A percentile compares a stretch with the other conserved stretches of the same genome.
phyloP scores from a whole-genome alignment of 768 basidiomycete species.

The Hericium rajendrae region DNA sequence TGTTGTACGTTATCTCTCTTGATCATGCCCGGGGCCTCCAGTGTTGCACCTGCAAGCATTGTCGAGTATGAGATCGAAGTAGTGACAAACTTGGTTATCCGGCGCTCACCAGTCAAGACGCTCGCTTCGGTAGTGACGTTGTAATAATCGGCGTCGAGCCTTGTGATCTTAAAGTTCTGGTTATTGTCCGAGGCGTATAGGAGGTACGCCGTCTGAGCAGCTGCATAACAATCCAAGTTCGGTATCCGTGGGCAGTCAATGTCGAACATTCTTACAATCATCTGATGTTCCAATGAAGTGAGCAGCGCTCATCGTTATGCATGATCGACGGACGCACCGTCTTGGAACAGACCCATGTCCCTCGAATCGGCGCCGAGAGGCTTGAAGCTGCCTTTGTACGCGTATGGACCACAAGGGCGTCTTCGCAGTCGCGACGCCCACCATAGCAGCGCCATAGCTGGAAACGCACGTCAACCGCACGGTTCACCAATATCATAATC shows the following conservation, averaged over 20 bases:
- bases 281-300: not conserved
- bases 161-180: slow-evolving; percentile 58
- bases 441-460: slow-evolving; percentile 56
- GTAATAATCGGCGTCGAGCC: slow-evolving; percentile 48
- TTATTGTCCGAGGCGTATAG: slow-evolving; percentile 62
- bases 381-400: slow-evolving; percentile 43
- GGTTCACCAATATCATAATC: not conserved
- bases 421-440: slow-evolving; percentile 50
- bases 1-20: slow-evolving; percentile 46
- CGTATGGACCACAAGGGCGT: slow-evolving; percentile 55
- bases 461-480: not conserved
- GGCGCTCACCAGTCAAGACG: slow-evolving; percentile 29
- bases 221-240: not conserved
- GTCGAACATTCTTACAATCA: not conserved
- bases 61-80: not conserved
- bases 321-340: slow-evolving; percentile 26
- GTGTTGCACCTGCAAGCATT: slow-evolving; percentile 36
- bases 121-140: slow-evolving; percentile 40
- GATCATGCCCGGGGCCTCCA: slow-evolving; percentile 54
- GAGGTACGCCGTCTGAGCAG: slow-evolving; percentile 40
- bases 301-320: not conserved
- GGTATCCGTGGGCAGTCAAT: not conserved
- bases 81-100: not conserved
- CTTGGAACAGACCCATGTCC: slow-evolving; percentile 49
- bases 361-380: slow-evolving; percentile 51